Evolutionary conservation across 2,329 filamentous ascomycete genomes (phyloP).

Genomic region (Colletotrichum lentis): DNA sequence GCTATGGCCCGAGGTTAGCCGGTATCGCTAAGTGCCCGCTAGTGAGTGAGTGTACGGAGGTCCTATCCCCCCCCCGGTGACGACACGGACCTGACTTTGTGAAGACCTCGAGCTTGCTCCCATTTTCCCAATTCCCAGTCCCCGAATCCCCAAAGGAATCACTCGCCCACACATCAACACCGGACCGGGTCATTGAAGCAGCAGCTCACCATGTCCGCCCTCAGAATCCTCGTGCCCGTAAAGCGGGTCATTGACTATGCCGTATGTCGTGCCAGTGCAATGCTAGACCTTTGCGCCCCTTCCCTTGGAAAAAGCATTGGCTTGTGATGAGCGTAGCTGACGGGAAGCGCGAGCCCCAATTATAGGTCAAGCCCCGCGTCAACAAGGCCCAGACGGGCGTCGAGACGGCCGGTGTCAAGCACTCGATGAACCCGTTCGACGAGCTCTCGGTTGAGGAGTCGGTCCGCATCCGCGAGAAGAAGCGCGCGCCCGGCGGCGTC

Average conservation of each 20-base stretch:
- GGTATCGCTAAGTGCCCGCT: slow-evolving; percentile 42
- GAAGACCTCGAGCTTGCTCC: slow-evolving; percentile 29
- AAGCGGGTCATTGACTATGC: slow-evolving; percentile 90
- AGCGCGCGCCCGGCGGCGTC: slow-evolving; percentile 74
- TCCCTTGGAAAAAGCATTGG: slow-evolving; percentile 8
- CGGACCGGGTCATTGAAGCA: slow-evolving; percentile 30
- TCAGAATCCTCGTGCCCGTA: slow-evolving; percentile 75
- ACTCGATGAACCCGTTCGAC: slow-evolving; percentile 99
- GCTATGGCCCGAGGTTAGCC: slow-evolving; percentile 54
- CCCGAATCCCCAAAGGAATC: slow-evolving; percentile 38
- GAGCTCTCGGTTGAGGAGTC: slow-evolving; percentile 98
- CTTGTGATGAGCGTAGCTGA: slow-evolving; percentile 31
- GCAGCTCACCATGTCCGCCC: slow-evolving; percentile 37
- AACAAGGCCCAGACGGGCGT: slow-evolving; percentile 83
- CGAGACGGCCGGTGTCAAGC: slow-evolving; percentile 92
- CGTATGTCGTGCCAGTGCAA: slow-evolving; percentile 58
- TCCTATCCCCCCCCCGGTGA: slow-evolving; percentile 33
- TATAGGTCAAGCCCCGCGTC: slow-evolving; percentile 73
- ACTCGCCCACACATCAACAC: slow-evolving; percentile 21
- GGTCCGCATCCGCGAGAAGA: slow-evolving; percentile 90
- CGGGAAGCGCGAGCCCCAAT: slow-evolving; percentile 15
- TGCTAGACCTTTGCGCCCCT: neutral
- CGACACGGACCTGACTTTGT: slow-evolving; percentile 31
- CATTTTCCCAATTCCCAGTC: slow-evolving; percentile 25
- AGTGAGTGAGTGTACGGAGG: slow-evolving; percentile 34